phyloP scores from a whole-genome alignment of 2,329 filamentous ascomycete genomes.

The Ophiostoma angusticollis region DNA sequence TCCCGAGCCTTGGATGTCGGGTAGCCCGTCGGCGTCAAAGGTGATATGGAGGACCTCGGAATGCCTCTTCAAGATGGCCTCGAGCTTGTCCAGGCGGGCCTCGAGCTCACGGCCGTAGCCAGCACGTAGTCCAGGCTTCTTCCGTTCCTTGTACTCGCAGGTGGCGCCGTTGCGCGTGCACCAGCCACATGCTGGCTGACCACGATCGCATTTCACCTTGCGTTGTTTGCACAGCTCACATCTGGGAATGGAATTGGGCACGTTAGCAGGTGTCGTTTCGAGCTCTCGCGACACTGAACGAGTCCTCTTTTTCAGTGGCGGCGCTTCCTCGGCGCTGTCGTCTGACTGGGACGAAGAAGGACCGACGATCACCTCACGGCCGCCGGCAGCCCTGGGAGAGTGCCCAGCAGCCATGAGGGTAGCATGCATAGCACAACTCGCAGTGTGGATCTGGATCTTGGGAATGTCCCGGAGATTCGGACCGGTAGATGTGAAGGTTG shows the following conservation, averaged over 20 bases:
- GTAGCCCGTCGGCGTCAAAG: conserved; percentile 28
- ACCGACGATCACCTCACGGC: too few relatives aligned
- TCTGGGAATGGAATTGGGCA: conserved; percentile 26
- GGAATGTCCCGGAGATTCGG: too few relatives aligned
- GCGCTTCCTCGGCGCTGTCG: conserved; percentile 7
- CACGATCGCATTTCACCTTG: conserved; percentile 70
- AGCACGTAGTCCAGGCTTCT: conserved; percentile 52
- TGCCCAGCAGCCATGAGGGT: not conserved
- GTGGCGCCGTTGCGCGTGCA: conserved; percentile 48
- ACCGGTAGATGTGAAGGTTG: too few relatives aligned
- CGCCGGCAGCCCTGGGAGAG: not conserved
- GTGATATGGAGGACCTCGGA: conserved; percentile 52
- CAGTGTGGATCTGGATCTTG: too few relatives aligned
- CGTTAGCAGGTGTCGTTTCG: conserved; percentile 1
- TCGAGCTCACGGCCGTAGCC: conserved; percentile 63
- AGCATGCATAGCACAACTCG: too few relatives aligned
- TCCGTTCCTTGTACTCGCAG: conserved; percentile 57
- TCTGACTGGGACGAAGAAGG: conserved; percentile 8
- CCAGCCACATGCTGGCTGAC: conserved; percentile 59
- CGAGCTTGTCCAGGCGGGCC: conserved; percentile 56
- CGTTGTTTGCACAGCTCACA: conserved; percentile 71
- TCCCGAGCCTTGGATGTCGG: conserved; percentile 13
- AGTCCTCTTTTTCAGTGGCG: not conserved
- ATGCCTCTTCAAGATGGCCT: conserved; percentile 53
- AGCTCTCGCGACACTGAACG: too few relatives aligned